Conservation (phyloP, 2,329 filamentous ascomycete species). For the Lachnellula willkommii region DNA sequence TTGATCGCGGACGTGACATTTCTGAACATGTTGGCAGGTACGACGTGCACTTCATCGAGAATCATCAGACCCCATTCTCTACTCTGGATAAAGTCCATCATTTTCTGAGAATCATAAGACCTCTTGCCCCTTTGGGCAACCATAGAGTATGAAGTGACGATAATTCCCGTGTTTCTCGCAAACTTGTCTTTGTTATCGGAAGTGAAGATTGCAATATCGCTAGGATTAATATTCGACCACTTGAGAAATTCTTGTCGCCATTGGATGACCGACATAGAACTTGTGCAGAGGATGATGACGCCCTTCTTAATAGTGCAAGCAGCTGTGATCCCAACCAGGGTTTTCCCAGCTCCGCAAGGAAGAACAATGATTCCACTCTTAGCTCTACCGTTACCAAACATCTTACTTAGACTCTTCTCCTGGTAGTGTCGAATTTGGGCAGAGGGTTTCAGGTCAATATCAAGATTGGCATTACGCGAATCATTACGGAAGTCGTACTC, state of each 20-base stretch:
- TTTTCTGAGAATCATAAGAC: slow-evolving; percentile 89
- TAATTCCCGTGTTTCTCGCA: slow-evolving; percentile 84
- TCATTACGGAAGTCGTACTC: slow-evolving; percentile 98
- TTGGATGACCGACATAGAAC: slow-evolving; percentile 95
- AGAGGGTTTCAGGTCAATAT: slow-evolving; percentile 86
- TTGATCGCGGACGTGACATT: slow-evolving; percentile 91
- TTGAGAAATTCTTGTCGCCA: slow-evolving; percentile 96
- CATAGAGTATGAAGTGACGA: slow-evolving; percentile 98
- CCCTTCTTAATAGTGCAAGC: slow-evolving; percentile 98
- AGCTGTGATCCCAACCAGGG: slow-evolving; percentile 94
- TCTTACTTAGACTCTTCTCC: slow-evolving; percentile 95
- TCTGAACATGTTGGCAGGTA: slow-evolving; percentile 92
- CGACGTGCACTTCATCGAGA: slow-evolving; percentile 95
- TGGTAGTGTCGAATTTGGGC: slow-evolving; percentile 93
- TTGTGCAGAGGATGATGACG: slow-evolving; percentile 90
- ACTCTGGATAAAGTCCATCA: slow-evolving; percentile 88
- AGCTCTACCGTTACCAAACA: slow-evolving; percentile 97
- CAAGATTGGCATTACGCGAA: slow-evolving; percentile 78
- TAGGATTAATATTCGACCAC: slow-evolving; percentile 96
- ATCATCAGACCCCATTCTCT: slow-evolving; percentile 98
- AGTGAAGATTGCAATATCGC: slow-evolving; percentile 92
- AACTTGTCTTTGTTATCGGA: slow-evolving; percentile 87
- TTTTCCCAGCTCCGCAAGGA: slow-evolving; percentile 95
- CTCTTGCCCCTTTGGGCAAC: slow-evolving; percentile 85
- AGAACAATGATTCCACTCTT: slow-evolving; percentile 97